Conservation (phyloP, 257 asterid genomes). For the Asclepias syriaca region DNA sequence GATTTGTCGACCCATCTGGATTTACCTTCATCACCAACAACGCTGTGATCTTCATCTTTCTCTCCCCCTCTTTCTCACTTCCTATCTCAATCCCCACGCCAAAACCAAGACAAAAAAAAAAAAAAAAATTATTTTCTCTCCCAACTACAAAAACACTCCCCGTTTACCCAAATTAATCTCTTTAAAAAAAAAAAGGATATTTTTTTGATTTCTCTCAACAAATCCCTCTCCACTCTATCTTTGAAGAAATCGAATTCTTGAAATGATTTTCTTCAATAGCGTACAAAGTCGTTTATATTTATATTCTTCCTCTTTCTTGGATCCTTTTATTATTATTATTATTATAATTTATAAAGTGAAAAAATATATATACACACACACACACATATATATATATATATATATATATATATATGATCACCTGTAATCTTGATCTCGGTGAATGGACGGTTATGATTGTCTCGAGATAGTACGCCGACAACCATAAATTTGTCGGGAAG, state of each 20-base stretch:
- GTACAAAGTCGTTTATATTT: neutral
- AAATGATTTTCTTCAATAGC: neutral
- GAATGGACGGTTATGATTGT: neutral
- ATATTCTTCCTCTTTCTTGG: neutral
- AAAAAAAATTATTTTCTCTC: neutral
- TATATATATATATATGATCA: neutral
- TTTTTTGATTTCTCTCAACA: neutral
- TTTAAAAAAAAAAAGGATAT: neutral
- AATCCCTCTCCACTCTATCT: neutral
- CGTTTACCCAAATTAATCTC: neutral
- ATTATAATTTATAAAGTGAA: neutral
- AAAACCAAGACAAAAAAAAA: too few species aligned
- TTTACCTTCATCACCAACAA: conserved; percentile 65
- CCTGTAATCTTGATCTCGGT: neutral
- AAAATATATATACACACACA: neutral
- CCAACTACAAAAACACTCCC: neutral
- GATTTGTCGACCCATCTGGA: conserved; percentile 59
- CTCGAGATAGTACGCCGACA: neutral
- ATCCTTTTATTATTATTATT: too few species aligned
- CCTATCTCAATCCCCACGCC: neutral
- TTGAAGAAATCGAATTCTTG: neutral
- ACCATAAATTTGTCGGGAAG: too few species aligned
- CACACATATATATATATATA: too few species aligned
- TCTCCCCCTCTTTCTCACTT: neutral
- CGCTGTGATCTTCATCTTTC: conserved; percentile 84